Percentiles rank a stretch among this genome's conserved stretches.
These are phyloP conservation scores for Ceratocystis huliohia DNA, from an alignment of 2,329 filamentous ascomycete genomes.

Conservation along the genomic window DNA sequence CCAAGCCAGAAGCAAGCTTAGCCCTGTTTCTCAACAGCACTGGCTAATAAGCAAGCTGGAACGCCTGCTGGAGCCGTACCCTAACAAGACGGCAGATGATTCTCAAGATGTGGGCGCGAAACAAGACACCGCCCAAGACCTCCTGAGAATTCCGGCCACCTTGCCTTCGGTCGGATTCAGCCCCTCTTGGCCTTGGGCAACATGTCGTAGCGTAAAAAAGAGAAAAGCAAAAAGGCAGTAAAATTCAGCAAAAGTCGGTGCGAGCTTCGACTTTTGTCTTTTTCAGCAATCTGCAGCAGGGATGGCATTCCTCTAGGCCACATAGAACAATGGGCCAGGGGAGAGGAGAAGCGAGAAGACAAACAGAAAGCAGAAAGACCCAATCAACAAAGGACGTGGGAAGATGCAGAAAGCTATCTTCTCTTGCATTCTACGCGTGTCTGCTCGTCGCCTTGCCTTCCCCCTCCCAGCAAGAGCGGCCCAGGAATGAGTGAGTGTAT, in stretches of 20 bases:
- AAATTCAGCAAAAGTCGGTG: constrained; percentile 1
- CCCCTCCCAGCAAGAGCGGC: background rate
- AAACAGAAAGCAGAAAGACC: background rate
- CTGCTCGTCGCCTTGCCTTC: background rate
- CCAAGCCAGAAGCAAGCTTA: background rate
- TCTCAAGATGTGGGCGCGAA: background rate
- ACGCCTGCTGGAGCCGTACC: background rate
- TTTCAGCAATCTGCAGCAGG: background rate
- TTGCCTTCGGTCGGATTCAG: background rate
- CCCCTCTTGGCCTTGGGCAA: background rate
- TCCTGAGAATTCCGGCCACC: background rate
- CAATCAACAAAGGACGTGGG: background rate
- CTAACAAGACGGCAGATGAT: too few relatives aligned
- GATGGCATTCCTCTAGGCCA: background rate
- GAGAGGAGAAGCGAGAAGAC: background rate
- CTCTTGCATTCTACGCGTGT: background rate
- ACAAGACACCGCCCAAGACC: background rate
- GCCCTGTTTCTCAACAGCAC: background rate
- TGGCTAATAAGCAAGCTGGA: background rate
- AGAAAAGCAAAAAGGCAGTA: background rate
- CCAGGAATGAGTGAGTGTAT: background rate
- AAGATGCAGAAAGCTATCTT: background rate
- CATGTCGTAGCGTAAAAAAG: background rate
- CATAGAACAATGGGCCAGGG: background rate
- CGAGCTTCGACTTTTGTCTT: background rate